A percentile compares a stretch with the other conserved stretches of the same genome.
phyloP scores from a whole-genome alignment of 495 filamentous ascomycete genomes.

The Penicillium argentinense region DNA sequence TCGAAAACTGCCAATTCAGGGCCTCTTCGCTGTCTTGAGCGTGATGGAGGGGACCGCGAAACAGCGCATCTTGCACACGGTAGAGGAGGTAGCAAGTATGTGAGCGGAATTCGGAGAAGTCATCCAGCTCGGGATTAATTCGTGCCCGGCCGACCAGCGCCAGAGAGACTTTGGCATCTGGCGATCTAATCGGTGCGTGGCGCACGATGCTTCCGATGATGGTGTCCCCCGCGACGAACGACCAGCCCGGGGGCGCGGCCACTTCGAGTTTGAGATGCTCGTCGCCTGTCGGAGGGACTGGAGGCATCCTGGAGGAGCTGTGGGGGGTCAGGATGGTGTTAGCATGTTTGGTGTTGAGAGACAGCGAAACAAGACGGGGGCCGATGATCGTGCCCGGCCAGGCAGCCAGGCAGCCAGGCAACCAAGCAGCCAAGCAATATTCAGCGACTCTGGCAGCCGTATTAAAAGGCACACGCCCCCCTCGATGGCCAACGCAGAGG shows the following conservation, averaged over 20 bases:
- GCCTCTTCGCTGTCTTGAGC: background rate
- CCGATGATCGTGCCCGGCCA: too few species aligned
- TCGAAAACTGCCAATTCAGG: background rate
- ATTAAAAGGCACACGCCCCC: too few species aligned
- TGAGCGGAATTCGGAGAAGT: background rate
- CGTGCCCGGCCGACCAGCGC: background rate
- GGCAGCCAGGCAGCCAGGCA: too few species aligned
- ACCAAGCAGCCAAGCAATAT: too few species aligned
- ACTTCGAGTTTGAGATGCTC: background rate
- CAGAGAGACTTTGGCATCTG: background rate
- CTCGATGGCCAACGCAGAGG: too few species aligned
- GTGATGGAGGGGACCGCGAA: background rate
- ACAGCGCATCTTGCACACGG: background rate
- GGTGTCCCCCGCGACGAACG: slow-evolving; percentile 1
- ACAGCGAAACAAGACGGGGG: too few species aligned
- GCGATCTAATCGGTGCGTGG: background rate
- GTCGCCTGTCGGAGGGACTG: background rate
- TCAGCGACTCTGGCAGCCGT: too few species aligned
- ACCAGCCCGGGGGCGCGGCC: slow-evolving; percentile 2
- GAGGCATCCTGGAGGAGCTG: too few species aligned
- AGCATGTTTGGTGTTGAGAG: too few species aligned
- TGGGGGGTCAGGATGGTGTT: too few species aligned
- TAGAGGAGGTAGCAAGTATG: background rate
- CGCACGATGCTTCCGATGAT: slow-evolving; percentile 6
- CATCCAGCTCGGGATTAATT: background rate